A percentile compares a stretch with the other conserved stretches of the same genome.
These are phyloP conservation scores for Collybia mongolica DNA, from an alignment of 768 basidiomycete species.

Conservation along the genomic window DNA sequence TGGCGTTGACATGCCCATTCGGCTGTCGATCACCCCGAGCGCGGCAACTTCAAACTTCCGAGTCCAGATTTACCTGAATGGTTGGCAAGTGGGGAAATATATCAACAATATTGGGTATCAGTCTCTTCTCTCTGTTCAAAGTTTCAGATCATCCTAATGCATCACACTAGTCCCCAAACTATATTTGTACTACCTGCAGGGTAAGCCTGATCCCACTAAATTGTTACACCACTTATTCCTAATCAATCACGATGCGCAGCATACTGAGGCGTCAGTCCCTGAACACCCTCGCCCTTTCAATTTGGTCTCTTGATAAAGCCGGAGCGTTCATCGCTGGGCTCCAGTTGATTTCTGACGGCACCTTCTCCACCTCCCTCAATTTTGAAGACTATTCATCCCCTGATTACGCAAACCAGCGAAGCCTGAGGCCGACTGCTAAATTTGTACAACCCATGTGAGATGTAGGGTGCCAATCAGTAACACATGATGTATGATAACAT, in stretches of 20 bases:
- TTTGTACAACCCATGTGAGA: constrained; percentile 31
- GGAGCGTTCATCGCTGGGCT: constrained; percentile 43
- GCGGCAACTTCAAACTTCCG: constrained; percentile 44
- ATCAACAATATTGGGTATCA: constrained; percentile 48
- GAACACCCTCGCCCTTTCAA: constrained; percentile 46
- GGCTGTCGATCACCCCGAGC: constrained; percentile 44
- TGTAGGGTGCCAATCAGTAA: not conserved
- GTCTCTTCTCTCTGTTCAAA: not conserved
- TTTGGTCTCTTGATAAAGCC: constrained; percentile 45
- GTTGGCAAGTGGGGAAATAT: constrained; percentile 55
- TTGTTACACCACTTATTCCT: not conserved
- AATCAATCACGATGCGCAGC: constrained; percentile 17
- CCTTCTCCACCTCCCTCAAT: constrained; percentile 36
- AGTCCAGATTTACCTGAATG: constrained; percentile 49
- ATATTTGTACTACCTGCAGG: constrained; percentile 49
- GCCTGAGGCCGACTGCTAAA: constrained; percentile 24
- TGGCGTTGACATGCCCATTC: constrained; percentile 43
- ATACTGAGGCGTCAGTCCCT: constrained; percentile 38
- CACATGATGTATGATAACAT: not conserved
- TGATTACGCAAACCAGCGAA: constrained; percentile 36
- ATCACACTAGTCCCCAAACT: constrained; percentile 37
- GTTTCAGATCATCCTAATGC: not conserved
- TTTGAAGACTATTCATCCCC: constrained; percentile 41
- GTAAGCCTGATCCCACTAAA: constrained; percentile 21
- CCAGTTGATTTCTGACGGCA: constrained; percentile 42